Conservation (phyloP, 257 asterid genomes). For the Nicotiana attenuata region DNA sequence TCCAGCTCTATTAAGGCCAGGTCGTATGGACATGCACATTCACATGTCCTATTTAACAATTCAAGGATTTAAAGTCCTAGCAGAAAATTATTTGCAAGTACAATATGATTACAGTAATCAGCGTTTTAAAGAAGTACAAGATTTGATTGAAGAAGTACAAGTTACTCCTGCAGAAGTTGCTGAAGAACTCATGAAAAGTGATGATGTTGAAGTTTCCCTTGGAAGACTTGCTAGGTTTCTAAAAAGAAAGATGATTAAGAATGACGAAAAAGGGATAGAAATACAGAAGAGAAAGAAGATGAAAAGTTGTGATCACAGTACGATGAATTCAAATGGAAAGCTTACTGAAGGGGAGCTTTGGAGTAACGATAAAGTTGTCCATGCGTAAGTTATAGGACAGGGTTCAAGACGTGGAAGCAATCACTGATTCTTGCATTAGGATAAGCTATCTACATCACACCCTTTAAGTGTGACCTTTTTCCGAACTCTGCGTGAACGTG, state of each 20-base stretch:
- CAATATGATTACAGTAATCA: constrained; percentile 12
- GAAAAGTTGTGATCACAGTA: too few species aligned
- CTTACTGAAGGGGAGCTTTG: too few species aligned
- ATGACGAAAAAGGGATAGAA: background rate
- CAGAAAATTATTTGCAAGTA: constrained; percentile 45
- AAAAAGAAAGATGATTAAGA: background rate
- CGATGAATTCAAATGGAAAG: too few species aligned
- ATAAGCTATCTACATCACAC: too few species aligned
- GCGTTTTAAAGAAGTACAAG: constrained; percentile 31
- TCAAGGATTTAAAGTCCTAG: constrained; percentile 46
- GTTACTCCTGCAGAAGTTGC: constrained; percentile 28
- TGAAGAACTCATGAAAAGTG: constrained; percentile 23
- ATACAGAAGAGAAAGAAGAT: too few species aligned
- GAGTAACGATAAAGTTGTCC: too few species aligned
- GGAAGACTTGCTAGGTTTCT: constrained; percentile 6
- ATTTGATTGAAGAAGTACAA: constrained; percentile 8
- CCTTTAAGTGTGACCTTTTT: too few species aligned
- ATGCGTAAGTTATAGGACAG: too few species aligned
- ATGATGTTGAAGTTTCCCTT: constrained; percentile 12
- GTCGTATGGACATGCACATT: constrained; percentile 80
- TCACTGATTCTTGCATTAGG: too few species aligned
- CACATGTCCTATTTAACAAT: constrained; percentile 60
- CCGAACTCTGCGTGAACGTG: too few species aligned
- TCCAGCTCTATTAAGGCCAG: constrained; percentile 68
- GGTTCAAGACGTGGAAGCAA: accelerated